Base-by-base conservation (phyloP, 345 rosid genomes). In the Odontarrhena argentea region DNA sequence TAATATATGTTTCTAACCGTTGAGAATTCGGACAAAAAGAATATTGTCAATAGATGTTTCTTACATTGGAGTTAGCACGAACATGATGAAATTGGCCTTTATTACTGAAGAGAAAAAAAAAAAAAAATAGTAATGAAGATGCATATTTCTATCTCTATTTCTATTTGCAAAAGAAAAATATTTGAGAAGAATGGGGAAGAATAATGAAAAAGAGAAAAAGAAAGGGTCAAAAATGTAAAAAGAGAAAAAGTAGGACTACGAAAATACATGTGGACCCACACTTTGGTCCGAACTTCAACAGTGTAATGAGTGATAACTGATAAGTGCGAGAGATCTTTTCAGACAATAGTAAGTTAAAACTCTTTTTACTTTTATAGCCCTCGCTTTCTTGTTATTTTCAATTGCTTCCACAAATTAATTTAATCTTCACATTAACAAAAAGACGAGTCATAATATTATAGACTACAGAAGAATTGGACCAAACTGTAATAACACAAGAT, bases 241-340 rank as follows among this genome's bases (percentile, higher is more conserved):
- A 51, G 36, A 26, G 12, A 11, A 28, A 51, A 51, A 47, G 36
- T 28, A 34, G 42, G 58, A 11, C 13, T 34, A 54, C 22, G 42
- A 54, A 35, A 34, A 11, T 14, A 54, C 12, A 0, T 6, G 24
- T 6, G 15, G 35, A 7, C 55, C 55, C 9, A 51, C 14, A 15
- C 38, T 11, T 51, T 51, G 37, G 56, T 51, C 56, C 15, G 22
- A 51, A 51, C 9, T 12, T 26, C 55, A 2, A 48, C 53, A 49
- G 35, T 51, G 18, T 51, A 51, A 28, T 12, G 55, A 25, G 8
- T 50, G 14, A 50, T 15, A 7, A 15, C 4, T 45, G 52, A 47
- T 51, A 28, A 51, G 55, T 28, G 32, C 4, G 18, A 0, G 18
- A 0, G 14, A 10, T 5, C 37, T 12, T 51, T 28, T 46, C 50